Evolutionary conservation across 73 alveolate genomes (phyloP), one percentile per base, ranked within the genome.

Genomic region (Paramecium primaurelia): DNA sequence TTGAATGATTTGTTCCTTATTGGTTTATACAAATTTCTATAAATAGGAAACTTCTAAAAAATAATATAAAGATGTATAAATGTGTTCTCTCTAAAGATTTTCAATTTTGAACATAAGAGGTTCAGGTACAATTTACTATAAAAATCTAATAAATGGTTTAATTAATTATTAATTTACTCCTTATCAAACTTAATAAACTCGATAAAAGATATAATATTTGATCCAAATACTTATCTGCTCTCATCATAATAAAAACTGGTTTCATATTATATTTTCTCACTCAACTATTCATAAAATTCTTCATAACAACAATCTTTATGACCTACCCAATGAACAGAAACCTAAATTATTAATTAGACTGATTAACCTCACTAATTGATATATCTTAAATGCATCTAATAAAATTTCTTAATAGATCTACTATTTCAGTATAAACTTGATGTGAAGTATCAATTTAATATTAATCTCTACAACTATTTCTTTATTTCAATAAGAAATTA

Each of bases 291-390:
- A 80, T 80, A 80, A 45, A 40, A 80, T 28, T 80, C 75, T 47
- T 80, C 91, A 80, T 45, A 80, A 22, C 51, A 26, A 25, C 71
- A 80, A 32, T 80, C 71, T 26, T 34, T 80, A 45, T 80, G 91
- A 11, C 91, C 91, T 49, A 80, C 75, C 91, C 91, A 80, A 80
- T 80, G 91, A 2, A 80, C 75, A 12, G 77, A 80, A 1, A 75
- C 60, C 88, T 75, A 38, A 75, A 16, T 22, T 16, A 36, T 14
- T 38, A 14, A 75, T 16, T 30, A 25, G 3, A 32, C 5, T 75
- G 22, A 10, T 38, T 8, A n/a, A 80, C 91, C 73, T 80, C 91
- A 45, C 58, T 42, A 32, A 80, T 20, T 12, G 91, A 80, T 8
- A 80, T 20, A 28, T 80, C 91, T 80, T 42, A 25, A 14, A 80